Conservation (phyloP, 2,329 filamentous ascomycete genomes). For the Phyllosticta citriasiana region DNA sequence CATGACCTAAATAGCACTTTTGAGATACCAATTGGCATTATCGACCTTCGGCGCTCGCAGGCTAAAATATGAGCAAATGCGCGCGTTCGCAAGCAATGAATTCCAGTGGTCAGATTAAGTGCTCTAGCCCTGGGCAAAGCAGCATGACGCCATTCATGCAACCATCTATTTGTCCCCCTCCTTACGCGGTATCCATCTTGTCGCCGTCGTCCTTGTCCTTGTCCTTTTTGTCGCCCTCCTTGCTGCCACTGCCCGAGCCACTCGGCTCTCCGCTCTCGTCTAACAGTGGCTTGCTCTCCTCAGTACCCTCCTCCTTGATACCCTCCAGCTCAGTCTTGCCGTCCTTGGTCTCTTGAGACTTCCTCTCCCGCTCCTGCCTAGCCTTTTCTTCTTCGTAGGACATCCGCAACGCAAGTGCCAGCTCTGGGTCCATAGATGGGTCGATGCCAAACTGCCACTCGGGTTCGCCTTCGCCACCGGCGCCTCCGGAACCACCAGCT, state of each 20-base stretch:
- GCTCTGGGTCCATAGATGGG: slow-evolving; percentile 81
- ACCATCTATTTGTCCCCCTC: not conserved
- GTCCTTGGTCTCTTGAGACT: slow-evolving; percentile 59
- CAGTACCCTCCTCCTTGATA: slow-evolving; percentile 56
- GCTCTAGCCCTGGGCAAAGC: not conserved
- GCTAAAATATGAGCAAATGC: not conserved
- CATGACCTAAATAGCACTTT: not conserved
- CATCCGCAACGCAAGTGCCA: slow-evolving; percentile 91
- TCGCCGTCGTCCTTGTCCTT: slow-evolving; percentile 51
- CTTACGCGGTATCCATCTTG: slow-evolving; percentile 84
- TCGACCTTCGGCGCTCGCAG: not conserved
- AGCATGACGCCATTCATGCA: not conserved
- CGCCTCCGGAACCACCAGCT: slow-evolving; percentile 41
- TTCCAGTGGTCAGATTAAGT: not conserved
- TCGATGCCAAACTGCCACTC: slow-evolving; percentile 86
- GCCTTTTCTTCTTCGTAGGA: slow-evolving; percentile 98
- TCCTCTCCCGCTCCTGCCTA: slow-evolving; percentile 74
- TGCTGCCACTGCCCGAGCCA: slow-evolving; percentile 38
- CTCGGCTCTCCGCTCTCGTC: slow-evolving; percentile 56
- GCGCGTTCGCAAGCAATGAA: not conserved
- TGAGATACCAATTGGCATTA: not conserved
- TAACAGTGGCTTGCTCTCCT: slow-evolving; percentile 51
- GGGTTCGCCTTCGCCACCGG: slow-evolving; percentile 44
- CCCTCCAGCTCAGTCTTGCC: slow-evolving; percentile 69
- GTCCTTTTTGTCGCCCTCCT: slow-evolving; percentile 37